Evolutionary conservation across 352 stramenopile genomes (phyloP).

Genomic region (Pythium brachiatum): DNA sequence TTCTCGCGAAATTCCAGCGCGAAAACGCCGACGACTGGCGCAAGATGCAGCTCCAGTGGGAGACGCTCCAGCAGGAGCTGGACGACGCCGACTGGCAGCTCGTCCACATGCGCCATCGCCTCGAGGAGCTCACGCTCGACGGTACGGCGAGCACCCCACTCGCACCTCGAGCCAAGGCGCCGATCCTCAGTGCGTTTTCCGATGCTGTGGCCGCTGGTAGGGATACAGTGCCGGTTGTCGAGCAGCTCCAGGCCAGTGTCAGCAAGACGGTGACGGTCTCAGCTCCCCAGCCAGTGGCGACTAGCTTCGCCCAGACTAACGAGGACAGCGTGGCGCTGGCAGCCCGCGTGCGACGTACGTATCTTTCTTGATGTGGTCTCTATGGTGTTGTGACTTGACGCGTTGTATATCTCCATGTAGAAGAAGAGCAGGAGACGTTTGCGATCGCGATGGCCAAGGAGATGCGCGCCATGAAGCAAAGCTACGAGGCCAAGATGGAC

Average conservation of each 20-base stretch:
- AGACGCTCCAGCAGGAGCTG: slow-evolving; percentile 39
- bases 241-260: slow-evolving; percentile 43
- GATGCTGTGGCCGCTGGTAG: slow-evolving; percentile 62
- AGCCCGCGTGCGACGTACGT: slow-evolving; percentile 12
- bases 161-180: slow-evolving; percentile 8
- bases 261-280: slow-evolving; percentile 7
- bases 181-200: slow-evolving; percentile 50
- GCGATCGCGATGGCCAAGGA: slow-evolving; percentile 61
- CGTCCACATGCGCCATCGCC: slow-evolving; percentile 45
- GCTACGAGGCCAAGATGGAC: slow-evolving; percentile 67
- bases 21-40: slow-evolving; percentile 42
- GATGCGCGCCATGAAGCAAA: slow-evolving; percentile 64
- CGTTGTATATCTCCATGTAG: slow-evolving; percentile 20
- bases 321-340: not conserved
- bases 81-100: slow-evolving; percentile 68
- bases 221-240: slow-evolving; percentile 48
- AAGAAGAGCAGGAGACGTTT: slow-evolving; percentile 73
- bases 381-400: slow-evolving; percentile 13
- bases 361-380: not conserved
- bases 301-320: not conserved
- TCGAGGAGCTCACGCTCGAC: slow-evolving; percentile 52
- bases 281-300: not conserved
- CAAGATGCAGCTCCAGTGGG: slow-evolving; percentile 44
- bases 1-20: slow-evolving; percentile 28
- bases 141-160: not conserved